Evolutionary conservation across 179 eudicot species (phyloP).

Genomic region (Actinidia arguta): DNA sequence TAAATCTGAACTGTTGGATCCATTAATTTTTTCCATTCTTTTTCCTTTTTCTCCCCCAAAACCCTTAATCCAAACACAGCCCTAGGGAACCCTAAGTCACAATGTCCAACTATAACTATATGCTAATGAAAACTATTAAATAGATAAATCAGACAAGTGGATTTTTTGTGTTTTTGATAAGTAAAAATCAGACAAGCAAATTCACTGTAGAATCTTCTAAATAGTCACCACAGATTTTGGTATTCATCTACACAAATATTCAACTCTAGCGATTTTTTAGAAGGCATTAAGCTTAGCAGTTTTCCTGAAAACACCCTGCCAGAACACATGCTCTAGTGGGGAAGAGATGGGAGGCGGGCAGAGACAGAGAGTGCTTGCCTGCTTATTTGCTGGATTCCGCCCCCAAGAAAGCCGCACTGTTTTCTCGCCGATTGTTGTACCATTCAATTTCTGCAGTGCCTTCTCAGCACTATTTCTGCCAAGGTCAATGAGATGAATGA

Average conservation of each 20-base stretch:
- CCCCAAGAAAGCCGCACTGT: slow-evolving; percentile 99
- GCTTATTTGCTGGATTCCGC: slow-evolving; percentile 94
- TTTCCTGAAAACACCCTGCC: not conserved
- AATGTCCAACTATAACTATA: not conserved
- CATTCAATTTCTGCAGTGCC: slow-evolving; percentile 84
- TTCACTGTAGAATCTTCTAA: not conserved
- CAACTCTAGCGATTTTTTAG: not conserved
- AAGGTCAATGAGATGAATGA: slow-evolving; percentile 10
- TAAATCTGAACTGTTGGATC: no score
- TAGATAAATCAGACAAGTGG: not conserved
- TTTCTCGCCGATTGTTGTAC: slow-evolving; percentile 86
- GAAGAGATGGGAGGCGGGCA: not conserved
- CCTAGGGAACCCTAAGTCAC: not conserved
- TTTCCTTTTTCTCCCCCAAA: no score
- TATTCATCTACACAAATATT: not conserved
- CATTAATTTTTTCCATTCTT: no score
- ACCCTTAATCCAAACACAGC: no score
- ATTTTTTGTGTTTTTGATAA: not conserved
- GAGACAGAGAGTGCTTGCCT: slow-evolving; percentile 38
- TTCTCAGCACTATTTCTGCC: slow-evolving; percentile 86
- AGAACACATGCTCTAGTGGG: not conserved
- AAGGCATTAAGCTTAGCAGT: not conserved
- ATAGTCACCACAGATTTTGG: not conserved
- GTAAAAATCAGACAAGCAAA: not conserved
- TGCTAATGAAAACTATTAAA: not conserved